phyloP scores from a whole-genome alignment of 1,284 basidiomycete genomes.

The Fistulina hepatica region DNA sequence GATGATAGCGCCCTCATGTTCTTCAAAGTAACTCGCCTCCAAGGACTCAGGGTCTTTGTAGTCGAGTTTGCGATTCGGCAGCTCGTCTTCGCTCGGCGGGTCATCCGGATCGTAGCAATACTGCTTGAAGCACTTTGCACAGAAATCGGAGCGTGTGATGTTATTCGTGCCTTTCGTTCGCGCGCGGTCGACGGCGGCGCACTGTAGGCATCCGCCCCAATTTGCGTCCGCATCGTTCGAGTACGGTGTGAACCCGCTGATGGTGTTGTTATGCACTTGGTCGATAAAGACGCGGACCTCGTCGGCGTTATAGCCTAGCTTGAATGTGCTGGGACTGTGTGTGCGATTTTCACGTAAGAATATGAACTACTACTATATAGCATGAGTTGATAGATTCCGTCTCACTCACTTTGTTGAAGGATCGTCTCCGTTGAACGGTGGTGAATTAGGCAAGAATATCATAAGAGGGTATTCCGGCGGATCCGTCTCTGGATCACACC shows the following conservation, averaged over 20 bases:
- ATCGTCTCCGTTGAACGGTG: constrained; percentile 43
- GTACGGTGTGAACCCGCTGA: constrained; percentile 47
- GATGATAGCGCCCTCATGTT: no score
- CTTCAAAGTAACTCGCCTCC: no score
- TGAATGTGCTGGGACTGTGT: constrained; percentile 40
- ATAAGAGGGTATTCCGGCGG: constrained; percentile 46
- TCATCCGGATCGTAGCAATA: constrained; percentile 44
- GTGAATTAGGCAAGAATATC: constrained; percentile 55
- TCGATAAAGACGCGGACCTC: constrained; percentile 41
- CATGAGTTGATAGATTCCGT: background rate
- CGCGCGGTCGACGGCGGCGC: constrained; percentile 44
- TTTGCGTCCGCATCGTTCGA: constrained; percentile 36
- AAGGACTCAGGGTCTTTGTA: constrained; percentile 48
- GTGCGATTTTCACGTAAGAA: no score
- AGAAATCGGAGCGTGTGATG: constrained; percentile 33
- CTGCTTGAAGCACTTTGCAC: constrained; percentile 38
- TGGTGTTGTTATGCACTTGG: constrained; percentile 39
- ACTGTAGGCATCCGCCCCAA: constrained; percentile 44
- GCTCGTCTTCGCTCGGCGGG: constrained; percentile 30
- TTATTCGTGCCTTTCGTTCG: constrained; percentile 27
- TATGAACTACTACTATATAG: constrained; percentile 26
- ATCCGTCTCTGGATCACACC: constrained; percentile 45
- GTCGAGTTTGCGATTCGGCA: constrained; percentile 32
- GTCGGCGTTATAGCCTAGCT: constrained; percentile 35
- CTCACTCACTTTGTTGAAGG: constrained; percentile 48